phyloP scores from a whole-genome alignment of 306 rosid genomes.

The Cajanus cajan region DNA sequence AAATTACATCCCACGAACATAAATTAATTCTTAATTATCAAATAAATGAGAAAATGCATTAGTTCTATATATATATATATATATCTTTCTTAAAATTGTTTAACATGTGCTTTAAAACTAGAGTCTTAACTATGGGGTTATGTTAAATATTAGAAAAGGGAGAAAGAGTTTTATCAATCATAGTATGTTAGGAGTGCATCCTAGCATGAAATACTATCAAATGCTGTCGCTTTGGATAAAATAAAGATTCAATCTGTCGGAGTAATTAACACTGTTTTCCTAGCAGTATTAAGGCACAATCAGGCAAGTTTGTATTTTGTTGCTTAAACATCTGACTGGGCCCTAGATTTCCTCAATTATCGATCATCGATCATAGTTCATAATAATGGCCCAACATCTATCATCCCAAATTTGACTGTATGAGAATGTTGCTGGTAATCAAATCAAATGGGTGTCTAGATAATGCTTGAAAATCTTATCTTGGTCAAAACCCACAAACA shows the following conservation, averaged over 20 bases:
- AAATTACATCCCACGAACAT: no score
- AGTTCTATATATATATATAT: no score
- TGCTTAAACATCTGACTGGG: neutral
- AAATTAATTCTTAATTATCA: no score
- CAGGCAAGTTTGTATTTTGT: constrained; percentile 26
- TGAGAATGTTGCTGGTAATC: neutral
- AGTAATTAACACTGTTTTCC: constrained; percentile 29
- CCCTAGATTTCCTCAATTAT: constrained; percentile 36
- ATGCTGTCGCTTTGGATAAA: constrained; percentile 28
- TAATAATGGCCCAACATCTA: constrained; percentile 23
- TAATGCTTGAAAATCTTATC: constrained; percentile 15
- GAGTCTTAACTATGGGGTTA: no score
- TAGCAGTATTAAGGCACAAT: constrained; percentile 27
- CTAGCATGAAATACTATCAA: neutral
- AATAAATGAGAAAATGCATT: no score
- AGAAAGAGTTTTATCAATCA: no score
- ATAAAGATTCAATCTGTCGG: constrained; percentile 43
- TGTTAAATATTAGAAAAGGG: no score
- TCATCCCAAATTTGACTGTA: constrained; percentile 25
- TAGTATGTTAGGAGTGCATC: no score
- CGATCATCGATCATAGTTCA: constrained; percentile 34
- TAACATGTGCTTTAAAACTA: no score
- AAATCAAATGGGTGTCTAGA: constrained; percentile 21
- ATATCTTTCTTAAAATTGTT: no score
- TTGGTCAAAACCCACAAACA: constrained; percentile 18